Percentiles rank a stretch among this genome's conserved stretches.
phyloP scores from a whole-genome alignment of 2,329 filamentous ascomycete genomes.

The Westerdykella ornata region DNA sequence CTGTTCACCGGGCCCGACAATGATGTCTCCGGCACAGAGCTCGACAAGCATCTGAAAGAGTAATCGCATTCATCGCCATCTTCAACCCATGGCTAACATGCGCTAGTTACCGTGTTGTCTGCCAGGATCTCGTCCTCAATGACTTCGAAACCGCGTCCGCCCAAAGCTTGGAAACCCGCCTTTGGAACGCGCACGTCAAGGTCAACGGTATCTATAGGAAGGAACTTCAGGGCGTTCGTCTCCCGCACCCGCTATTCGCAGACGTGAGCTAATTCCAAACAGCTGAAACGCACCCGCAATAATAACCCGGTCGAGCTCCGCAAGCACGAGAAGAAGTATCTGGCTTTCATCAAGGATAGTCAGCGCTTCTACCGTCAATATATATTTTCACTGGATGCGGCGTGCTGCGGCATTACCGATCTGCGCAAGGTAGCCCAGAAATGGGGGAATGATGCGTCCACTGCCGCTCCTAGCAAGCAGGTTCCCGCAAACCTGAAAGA shows the following conservation, averaged over 20 bases:
- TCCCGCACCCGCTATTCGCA: conserved; percentile 2
- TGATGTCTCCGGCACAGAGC: conserved; percentile 45
- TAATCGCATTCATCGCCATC: conserved; percentile 10
- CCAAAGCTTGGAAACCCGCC: conserved; percentile 58
- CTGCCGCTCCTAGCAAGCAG: conserved; percentile 21
- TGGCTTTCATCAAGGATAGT: conserved; percentile 77
- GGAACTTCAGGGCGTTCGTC: conserved; percentile 51
- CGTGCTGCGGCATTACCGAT: conserved; percentile 52
- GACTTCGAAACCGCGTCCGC: conserved; percentile 61
- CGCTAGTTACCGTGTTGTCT: conserved; percentile 61
- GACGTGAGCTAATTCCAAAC: conserved; percentile 8
- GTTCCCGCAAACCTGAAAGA: conserved; percentile 48
- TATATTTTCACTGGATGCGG: conserved; percentile 65
- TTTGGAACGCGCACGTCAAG: conserved; percentile 74
- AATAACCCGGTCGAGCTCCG: conserved; percentile 58
- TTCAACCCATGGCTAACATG: conserved; percentile 13
- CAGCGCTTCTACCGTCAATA: conserved; percentile 85
- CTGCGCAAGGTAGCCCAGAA: conserved; percentile 50
- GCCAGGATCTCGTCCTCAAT: conserved; percentile 64
- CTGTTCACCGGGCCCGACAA: conserved; percentile 47
- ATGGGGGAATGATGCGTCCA: conserved; percentile 35
- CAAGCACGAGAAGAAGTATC: conserved; percentile 74
- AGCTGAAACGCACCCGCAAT: conserved; percentile 47
- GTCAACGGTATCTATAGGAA: conserved; percentile 75
- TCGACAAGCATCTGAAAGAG: conserved; percentile 41